Evolutionary conservation across 1,284 basidiomycete genomes (phyloP), one percentile per base, ranked within the genome.

Genomic region (Fomitopsis pinicola): DNA sequence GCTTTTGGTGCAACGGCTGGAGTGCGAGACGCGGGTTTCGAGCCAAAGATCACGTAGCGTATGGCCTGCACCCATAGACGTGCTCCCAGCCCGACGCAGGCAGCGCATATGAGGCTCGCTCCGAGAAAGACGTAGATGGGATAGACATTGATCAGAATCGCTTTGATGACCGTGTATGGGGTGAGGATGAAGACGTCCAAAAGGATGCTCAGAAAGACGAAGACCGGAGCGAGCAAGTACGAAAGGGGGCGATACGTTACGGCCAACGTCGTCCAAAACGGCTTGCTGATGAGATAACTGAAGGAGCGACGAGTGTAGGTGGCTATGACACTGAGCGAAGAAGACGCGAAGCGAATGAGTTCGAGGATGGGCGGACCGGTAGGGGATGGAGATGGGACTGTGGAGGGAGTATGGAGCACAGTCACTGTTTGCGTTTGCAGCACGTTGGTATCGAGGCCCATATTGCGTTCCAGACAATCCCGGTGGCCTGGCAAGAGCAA

Each of bases 61-160:
- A 69, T 45, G 9, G 42, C 56, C 9, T 38, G 26, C 0, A 64
- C 54, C 19, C 62, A 12, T 7, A 61, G 58, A 38, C 82, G 75
- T 0, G 81, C 86, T 2, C 75, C 66, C 0, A 80, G 58, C 0
- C 86, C 87, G 0, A 89, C 54, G 12, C 80, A 35, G 0, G 71
- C 75, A 0, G 87, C 86, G 28, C 76, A 76, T 53, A 89, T 80
- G 64, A 81, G 83, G 2, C 86, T 82, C 0, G 82, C 78, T 5
- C 83, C 85, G 38, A 80, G 76, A 64, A 89, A 82, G 26, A 85
- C 79, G 63, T 89, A 89, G 40, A 87, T 56, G 0, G 87, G 87
- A 62, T 85, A 86, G 2, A 88, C 42, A 19, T 78, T 77, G 22
- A 82, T 77, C 17, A 79, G 67, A 33, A 82, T 48, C 60, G 73